These are phyloP conservation scores for Barbatosphaeria neglecta DNA, from an alignment of 495 filamentous ascomycete species.

Conservation along the genomic window DNA sequence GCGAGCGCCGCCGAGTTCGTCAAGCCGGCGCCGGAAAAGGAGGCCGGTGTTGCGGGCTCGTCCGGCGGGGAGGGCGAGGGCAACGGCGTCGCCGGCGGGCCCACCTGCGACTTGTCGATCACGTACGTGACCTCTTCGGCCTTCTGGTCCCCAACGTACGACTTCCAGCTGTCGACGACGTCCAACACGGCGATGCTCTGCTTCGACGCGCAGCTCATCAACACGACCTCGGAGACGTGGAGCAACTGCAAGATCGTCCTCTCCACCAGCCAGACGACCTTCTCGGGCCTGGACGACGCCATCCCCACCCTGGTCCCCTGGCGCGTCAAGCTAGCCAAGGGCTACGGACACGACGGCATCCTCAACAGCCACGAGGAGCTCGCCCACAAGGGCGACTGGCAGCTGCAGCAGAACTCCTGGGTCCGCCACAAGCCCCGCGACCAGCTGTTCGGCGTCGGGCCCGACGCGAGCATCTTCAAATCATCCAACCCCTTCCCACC, in stretches of 20 bases:
- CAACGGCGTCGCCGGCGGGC: conserved; percentile 10
- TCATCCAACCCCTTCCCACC: too few relatives aligned
- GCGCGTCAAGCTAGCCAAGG: conserved; percentile 39
- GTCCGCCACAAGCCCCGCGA: conserved; percentile 18
- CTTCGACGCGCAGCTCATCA: conserved; percentile 54
- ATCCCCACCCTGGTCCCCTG: conserved; percentile 49
- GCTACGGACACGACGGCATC: conserved; percentile 6
- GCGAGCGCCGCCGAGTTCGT: conserved; percentile 24
- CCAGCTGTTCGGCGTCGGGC: conserved; percentile 18
- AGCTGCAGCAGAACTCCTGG: conserved; percentile 7
- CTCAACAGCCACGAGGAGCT: conserved; percentile 18
- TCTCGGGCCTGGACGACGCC: conserved; percentile 45
- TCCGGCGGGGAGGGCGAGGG: conserved; percentile 9
- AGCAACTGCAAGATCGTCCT: conserved; percentile 51
- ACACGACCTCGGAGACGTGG: conserved; percentile 59
- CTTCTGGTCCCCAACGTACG: conserved; percentile 56
- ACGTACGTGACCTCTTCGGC: conserved; percentile 54
- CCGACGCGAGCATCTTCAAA: neutral
- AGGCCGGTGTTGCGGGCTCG: neutral
- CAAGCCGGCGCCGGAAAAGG: conserved; percentile 15
- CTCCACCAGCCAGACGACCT: conserved; percentile 57
- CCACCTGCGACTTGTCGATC: conserved; percentile 38
- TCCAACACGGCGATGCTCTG: conserved; percentile 40
- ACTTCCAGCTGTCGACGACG: conserved; percentile 48
- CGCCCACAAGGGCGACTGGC: conserved; percentile 10